These are phyloP conservation scores for Cochlearia excelsa DNA, from an alignment of 345 rosid species.

Conservation along the genomic window DNA sequence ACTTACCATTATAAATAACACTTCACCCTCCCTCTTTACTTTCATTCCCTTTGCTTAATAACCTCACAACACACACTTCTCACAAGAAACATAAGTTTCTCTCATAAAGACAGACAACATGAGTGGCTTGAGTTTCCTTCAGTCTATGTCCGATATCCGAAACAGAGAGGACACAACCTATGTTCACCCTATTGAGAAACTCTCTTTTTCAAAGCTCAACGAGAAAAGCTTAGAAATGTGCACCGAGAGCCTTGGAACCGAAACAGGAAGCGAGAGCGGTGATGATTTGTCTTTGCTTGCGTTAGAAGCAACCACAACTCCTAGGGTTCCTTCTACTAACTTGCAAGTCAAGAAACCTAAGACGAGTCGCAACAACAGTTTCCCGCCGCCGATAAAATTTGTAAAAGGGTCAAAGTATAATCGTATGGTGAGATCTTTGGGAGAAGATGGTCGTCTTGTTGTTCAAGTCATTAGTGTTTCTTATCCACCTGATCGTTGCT, in stretches of 20 bases:
- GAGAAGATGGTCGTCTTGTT: slow-evolving; percentile 77
- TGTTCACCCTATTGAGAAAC: slow-evolving; percentile 57
- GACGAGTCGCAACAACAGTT: slow-evolving; percentile 40
- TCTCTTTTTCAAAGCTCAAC: slow-evolving; percentile 49
- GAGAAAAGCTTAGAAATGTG: slow-evolving; percentile 81
- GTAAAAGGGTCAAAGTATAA: slow-evolving; percentile 43
- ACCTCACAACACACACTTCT: background rate
- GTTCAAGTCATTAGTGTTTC: slow-evolving; percentile 49
- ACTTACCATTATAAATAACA: slow-evolving; percentile 29
- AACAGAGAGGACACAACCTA: slow-evolving; percentile 34
- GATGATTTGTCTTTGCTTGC: slow-evolving; percentile 43
- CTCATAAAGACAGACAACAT: background rate
- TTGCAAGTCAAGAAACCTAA: slow-evolving; percentile 4
- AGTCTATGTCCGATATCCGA: slow-evolving; percentile 33
- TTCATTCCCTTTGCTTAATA: slow-evolving; percentile 20
- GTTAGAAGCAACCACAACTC: slow-evolving; percentile 27
- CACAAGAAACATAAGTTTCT: slow-evolving; percentile 14
- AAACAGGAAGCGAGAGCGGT: slow-evolving; percentile 59
- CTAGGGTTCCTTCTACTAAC: slow-evolving; percentile 17
- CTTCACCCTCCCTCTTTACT: slow-evolving; percentile 21
- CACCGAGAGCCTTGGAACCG: slow-evolving; percentile 85
- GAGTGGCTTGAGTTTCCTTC: slow-evolving; percentile 60
- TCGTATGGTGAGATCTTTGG: slow-evolving; percentile 43
- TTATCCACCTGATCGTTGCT: slow-evolving; percentile 21
- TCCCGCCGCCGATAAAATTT: slow-evolving; percentile 85